phyloP scores from a whole-genome alignment of 2,329 filamentous ascomycete species.

The Colletotrichum sp. region DNA sequence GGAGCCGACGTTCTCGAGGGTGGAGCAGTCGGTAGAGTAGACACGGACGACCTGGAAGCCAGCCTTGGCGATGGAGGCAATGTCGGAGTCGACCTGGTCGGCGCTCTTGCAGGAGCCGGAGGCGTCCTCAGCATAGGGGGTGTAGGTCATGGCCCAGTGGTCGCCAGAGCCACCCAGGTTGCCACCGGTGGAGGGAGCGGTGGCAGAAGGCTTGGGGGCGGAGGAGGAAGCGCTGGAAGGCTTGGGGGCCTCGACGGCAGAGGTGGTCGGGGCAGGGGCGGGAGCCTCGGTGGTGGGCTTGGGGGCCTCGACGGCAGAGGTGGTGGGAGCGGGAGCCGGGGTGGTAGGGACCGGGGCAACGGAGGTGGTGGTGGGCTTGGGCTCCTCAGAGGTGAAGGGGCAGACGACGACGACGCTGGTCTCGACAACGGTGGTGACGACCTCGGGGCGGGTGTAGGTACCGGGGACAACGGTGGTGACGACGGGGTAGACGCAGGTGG shows the following conservation, averaged over 20 bases:
- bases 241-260: slow-evolving; percentile 24
- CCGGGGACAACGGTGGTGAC: slow-evolving; percentile 70
- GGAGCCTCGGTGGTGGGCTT: slow-evolving; percentile 22
- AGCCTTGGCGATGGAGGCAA: slow-evolving; percentile 64
- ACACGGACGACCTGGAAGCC: slow-evolving; percentile 78
- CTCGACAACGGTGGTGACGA: slow-evolving; percentile 71
- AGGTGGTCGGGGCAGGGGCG: slow-evolving; percentile 23
- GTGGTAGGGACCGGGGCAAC: slow-evolving; percentile 19
- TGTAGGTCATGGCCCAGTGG: slow-evolving; percentile 81
- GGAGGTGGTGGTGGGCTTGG: slow-evolving; percentile 27
- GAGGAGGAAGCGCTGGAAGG: slow-evolving; percentile 26
- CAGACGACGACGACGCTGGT: slow-evolving; percentile 73
- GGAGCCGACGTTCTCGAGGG: slow-evolving; percentile 75
- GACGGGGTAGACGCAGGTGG: slow-evolving; percentile 67
- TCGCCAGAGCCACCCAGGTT: slow-evolving; percentile 47
- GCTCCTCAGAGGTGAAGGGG: slow-evolving; percentile 60
- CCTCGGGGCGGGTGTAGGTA: slow-evolving; percentile 73
- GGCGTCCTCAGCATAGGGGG: slow-evolving; percentile 66
- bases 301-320: slow-evolving; percentile 25
- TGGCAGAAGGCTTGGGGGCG: slow-evolving; percentile 20
- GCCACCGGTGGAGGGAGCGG: slow-evolving; percentile 32
- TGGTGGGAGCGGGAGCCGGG: slow-evolving; percentile 26
- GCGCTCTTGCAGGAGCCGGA: slow-evolving; percentile 69
- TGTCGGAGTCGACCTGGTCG: slow-evolving; percentile 62
- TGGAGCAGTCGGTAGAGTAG: slow-evolving; percentile 92